Base-by-base conservation (phyloP, 2,329 filamentous ascomycete species). In the Arachnomyces sp. region DNA sequence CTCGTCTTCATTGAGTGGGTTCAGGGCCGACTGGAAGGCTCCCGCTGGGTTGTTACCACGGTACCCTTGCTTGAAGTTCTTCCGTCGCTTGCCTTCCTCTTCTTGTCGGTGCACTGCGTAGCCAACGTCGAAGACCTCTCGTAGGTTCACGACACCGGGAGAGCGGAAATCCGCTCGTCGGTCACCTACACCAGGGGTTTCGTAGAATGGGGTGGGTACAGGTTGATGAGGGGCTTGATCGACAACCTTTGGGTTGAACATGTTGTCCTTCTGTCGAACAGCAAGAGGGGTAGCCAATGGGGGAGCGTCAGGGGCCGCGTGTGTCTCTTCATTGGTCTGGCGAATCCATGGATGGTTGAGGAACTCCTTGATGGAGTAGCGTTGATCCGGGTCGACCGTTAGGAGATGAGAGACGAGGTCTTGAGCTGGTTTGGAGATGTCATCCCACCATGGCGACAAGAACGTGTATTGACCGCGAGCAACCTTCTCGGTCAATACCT, bases 371-470 rank as follows among this genome's bases (percentile, higher is more conserved):
- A 98, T 98, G 2, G 86, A 89, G 64, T 87, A 98, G 13, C 92
- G 81, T 71, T 94, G 90, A 45, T 94, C 87, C 0, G 92, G 92
- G 51, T 98, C 88, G 44, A 98, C 92, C 0, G 87, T 93, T 46
- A 98, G 69, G 0, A 98, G 76, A 61, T 98, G 92, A 3, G 84
- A 86, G 43, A 98, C 90, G 7, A 98, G 71, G 54, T 98, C 90
- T 61, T 96, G 87, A 0, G 92, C 92, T 3, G 86, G 82, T 60
- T 92, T 88, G 45, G 90, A 95, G 46, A 98, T 96, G 43, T 95
- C 89, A 52, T 98, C 92, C 92, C 92, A 98, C 92, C 92, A 98
- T 0, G 92, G 92, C 2, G 90, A 96, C 32, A 98, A 68, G 70
- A 98, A 98, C 0, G 92, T 96, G 61, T 92, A 98, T 66, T 96